Conservation (phyloP, 495 filamentous ascomycete genomes). For the Penicillium pulvis region DNA sequence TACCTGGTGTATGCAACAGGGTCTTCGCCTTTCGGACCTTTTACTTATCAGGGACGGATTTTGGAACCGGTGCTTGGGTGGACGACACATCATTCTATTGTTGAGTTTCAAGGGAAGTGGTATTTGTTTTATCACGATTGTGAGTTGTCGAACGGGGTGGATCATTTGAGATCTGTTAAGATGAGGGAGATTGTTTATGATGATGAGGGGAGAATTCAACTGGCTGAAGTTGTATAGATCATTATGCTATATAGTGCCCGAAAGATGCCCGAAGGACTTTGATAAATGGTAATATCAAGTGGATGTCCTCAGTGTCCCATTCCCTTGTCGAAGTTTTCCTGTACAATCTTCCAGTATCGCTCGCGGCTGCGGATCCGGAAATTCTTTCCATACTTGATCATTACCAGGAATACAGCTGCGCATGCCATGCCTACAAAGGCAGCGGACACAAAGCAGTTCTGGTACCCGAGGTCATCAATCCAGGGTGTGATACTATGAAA, state of each 20-base stretch:
- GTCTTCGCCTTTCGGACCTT: conserved; percentile 63
- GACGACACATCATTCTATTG: conserved; percentile 81
- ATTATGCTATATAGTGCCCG: background rate
- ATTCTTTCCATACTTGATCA: conserved; percentile 57
- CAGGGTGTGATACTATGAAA: conserved; percentile 61
- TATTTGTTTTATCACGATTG: conserved; percentile 76
- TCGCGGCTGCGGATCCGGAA: conserved; percentile 41
- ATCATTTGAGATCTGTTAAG: conserved; percentile 70
- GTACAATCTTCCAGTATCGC: conserved; percentile 46
- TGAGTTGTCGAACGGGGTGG: conserved; percentile 59
- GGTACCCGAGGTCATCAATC: conserved; percentile 59
- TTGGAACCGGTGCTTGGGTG: conserved; percentile 75
- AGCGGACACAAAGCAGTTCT: conserved; percentile 65
- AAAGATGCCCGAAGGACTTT: no score
- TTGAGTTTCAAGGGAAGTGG: conserved; percentile 68
- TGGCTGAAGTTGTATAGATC: conserved; percentile 17
- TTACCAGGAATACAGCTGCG: conserved; percentile 53
- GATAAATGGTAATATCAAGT: background rate
- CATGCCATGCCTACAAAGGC: conserved; percentile 61
- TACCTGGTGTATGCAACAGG: conserved; percentile 67
- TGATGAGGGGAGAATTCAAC: conserved; percentile 57
- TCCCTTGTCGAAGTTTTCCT: conserved; percentile 41
- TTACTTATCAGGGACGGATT: conserved; percentile 68
- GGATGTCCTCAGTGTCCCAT: conserved; percentile 38
- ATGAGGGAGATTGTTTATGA: conserved; percentile 73